Evolutionary conservation across 371 early-diverging fungal species (phyloP).

Genomic region (Phascolomyces articulosus): DNA sequence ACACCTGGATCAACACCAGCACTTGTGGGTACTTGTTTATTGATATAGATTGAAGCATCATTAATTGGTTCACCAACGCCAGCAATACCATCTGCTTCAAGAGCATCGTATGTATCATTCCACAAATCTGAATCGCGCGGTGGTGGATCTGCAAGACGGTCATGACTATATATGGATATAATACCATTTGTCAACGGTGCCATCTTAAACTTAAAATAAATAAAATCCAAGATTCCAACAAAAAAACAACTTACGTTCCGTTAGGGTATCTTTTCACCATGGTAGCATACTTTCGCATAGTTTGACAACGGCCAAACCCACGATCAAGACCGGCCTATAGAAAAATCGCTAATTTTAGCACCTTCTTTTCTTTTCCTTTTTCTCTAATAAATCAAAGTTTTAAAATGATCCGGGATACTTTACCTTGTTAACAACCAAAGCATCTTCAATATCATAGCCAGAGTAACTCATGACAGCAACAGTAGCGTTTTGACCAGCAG

Average conservation of each 20-base stretch:
- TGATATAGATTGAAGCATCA: slow-evolving; percentile 78
- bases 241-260: slow-evolving; percentile 54
- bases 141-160: slow-evolving; percentile 85
- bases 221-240: neutral
- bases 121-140: slow-evolving; percentile 49
- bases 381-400: neutral
- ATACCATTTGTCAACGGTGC: neutral
- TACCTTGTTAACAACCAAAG: slow-evolving; percentile 96
- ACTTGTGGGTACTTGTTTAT: slow-evolving; percentile 88
- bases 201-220: neutral
- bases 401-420: neutral
- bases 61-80: slow-evolving; percentile 84
- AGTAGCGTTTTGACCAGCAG: slow-evolving; percentile 99
- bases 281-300: slow-evolving; percentile 89
- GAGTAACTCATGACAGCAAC: slow-evolving; percentile 99
- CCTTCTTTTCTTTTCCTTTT: too few species aligned
- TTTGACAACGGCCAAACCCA: slow-evolving; percentile 98
- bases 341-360: too few species aligned
- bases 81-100: slow-evolving; percentile 92
- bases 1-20: slow-evolving; percentile 65
- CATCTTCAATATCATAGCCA: slow-evolving; percentile 99
- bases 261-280: slow-evolving; percentile 86
- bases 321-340: slow-evolving; percentile 91
- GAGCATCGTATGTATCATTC: slow-evolving; percentile 60
- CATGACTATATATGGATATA: slow-evolving; percentile 54